Conservation (phyloP, 495 filamentous ascomycete species). For the Halenospora varia region DNA sequence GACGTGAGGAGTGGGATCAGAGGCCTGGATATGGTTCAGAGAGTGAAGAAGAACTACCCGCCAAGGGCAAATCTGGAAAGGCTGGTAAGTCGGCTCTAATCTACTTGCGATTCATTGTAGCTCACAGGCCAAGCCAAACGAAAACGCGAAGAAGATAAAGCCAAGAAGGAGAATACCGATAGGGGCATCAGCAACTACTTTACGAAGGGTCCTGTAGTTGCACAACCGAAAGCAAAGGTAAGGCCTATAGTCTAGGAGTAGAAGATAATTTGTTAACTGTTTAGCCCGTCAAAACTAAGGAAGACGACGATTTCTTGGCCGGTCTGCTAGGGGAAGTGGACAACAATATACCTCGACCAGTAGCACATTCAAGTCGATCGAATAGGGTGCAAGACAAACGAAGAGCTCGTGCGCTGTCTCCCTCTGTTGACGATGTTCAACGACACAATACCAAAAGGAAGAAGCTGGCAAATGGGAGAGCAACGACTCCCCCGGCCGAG, state of each 20-base stretch:
- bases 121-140: constrained; percentile 59
- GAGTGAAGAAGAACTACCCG: constrained; percentile 64
- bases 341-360: constrained; percentile 63
- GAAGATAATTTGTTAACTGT: constrained; percentile 4
- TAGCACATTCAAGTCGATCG: constrained; percentile 52
- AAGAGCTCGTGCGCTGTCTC: constrained; percentile 77
- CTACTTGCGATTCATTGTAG: not conserved
- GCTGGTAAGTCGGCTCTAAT: constrained; percentile 34
- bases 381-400: constrained; percentile 69
- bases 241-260: constrained; percentile 9
- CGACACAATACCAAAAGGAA: constrained; percentile 43
- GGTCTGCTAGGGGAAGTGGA: constrained; percentile 87
- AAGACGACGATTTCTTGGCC: constrained; percentile 81
- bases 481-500: constrained; percentile 38
- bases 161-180: constrained; percentile 80
- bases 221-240: constrained; percentile 78
- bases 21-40: constrained; percentile 64
- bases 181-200: constrained; percentile 93
- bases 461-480: constrained; percentile 42
- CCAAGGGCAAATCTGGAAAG: constrained; percentile 57
- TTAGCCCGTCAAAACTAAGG: constrained; percentile 62
- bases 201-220: constrained; percentile 61
- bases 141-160: constrained; percentile 84
- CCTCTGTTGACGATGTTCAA: constrained; percentile 47
- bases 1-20: constrained; percentile 91